A percentile compares a stretch with the other conserved stretches of the same genome.
Conservation (phyloP, 257 asterid genomes). For the Pogostemon cablin region DNA sequence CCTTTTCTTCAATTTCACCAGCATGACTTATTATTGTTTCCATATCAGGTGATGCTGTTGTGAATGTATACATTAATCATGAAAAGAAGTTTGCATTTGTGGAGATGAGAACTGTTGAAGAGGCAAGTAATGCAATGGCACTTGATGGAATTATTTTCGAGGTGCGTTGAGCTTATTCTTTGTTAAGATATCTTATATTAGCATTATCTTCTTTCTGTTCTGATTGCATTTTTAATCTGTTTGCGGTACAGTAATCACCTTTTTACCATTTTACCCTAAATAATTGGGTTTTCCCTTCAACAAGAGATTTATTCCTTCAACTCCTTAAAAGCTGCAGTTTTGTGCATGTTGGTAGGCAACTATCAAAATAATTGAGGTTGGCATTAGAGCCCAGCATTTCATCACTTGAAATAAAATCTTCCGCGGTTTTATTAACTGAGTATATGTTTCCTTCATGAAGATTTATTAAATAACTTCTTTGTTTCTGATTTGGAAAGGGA, state of each 20-base stretch:
- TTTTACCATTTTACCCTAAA: background rate
- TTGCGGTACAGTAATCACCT: background rate
- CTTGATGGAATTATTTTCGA: slow-evolving; percentile 76
- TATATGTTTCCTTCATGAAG: slow-evolving; percentile 14
- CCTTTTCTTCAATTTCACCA: slow-evolving; percentile 26
- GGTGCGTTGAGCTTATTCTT: slow-evolving; percentile 40
- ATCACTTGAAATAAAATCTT: slow-evolving; percentile 18
- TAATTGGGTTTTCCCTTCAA: slow-evolving; percentile 6
- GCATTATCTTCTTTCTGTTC: background rate
- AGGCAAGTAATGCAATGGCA: slow-evolving; percentile 83
- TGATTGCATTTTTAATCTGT: slow-evolving; percentile 23
- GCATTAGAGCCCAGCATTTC: slow-evolving; percentile 7
- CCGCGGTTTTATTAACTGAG: background rate
- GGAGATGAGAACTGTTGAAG: slow-evolving; percentile 84
- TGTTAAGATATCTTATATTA: slow-evolving; percentile 21
- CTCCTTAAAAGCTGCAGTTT: slow-evolving; percentile 15
- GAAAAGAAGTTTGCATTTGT: slow-evolving; percentile 83
- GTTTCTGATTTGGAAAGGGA: too few relatives aligned
- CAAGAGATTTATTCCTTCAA: slow-evolving; percentile 4
- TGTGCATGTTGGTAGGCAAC: slow-evolving; percentile 2
- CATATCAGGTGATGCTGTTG: slow-evolving; percentile 59
- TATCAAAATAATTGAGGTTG: slow-evolving; percentile 22
- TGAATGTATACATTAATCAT: slow-evolving; percentile 67
- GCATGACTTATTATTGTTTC: slow-evolving; percentile 24
- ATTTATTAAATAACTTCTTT: background rate